Evolutionary conservation across 345 rosid species (phyloP).

Genomic region (Adansonia digitata): DNA sequence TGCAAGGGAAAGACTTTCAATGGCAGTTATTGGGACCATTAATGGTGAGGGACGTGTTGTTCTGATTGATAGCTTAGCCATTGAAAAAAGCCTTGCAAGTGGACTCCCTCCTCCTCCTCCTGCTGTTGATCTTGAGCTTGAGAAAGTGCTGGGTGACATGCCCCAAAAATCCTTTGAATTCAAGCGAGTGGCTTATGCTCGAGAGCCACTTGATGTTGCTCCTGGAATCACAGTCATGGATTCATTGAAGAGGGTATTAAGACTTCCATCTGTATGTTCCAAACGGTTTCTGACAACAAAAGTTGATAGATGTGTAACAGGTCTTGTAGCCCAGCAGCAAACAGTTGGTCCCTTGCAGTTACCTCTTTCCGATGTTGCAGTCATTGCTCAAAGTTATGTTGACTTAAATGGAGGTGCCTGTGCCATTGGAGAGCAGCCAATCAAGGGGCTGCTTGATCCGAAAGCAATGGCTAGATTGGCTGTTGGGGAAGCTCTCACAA

Average conservation of each 20-base stretch:
- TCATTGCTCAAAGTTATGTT: slow-evolving; percentile 79
- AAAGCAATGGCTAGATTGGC: slow-evolving; percentile 95
- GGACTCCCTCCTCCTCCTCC: slow-evolving; percentile 80
- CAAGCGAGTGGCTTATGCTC: slow-evolving; percentile 35
- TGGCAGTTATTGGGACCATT: slow-evolving; percentile 88
- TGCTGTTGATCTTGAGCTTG: slow-evolving; percentile 89
- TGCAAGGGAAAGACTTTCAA: slow-evolving; percentile 83
- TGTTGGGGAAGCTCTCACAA: slow-evolving; percentile 89
- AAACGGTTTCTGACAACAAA: slow-evolving; percentile 87
- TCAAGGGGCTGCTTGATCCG: slow-evolving; percentile 78
- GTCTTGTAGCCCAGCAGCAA: slow-evolving; percentile 97
- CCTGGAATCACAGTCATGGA: slow-evolving; percentile 79
- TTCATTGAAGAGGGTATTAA: slow-evolving; percentile 73
- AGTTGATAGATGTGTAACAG: slow-evolving; percentile 94
- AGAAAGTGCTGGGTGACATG: slow-evolving; percentile 93
- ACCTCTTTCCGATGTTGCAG: slow-evolving; percentile 92
- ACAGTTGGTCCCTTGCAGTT: slow-evolving; percentile 94
- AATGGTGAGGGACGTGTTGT: slow-evolving; percentile 73
- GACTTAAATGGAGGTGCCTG: slow-evolving; percentile 85
- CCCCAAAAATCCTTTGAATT: slow-evolving; percentile 85
- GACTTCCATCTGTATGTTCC: slow-evolving; percentile 80
- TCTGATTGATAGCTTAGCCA: slow-evolving; percentile 61
- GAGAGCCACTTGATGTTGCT: slow-evolving; percentile 81
- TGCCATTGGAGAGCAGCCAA: slow-evolving; percentile 90
- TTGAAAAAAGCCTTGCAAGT: slow-evolving; percentile 41